These are phyloP conservation scores for Amniculicola lignicola DNA, from an alignment of 495 filamentous ascomycete genomes.

Conservation along the genomic window DNA sequence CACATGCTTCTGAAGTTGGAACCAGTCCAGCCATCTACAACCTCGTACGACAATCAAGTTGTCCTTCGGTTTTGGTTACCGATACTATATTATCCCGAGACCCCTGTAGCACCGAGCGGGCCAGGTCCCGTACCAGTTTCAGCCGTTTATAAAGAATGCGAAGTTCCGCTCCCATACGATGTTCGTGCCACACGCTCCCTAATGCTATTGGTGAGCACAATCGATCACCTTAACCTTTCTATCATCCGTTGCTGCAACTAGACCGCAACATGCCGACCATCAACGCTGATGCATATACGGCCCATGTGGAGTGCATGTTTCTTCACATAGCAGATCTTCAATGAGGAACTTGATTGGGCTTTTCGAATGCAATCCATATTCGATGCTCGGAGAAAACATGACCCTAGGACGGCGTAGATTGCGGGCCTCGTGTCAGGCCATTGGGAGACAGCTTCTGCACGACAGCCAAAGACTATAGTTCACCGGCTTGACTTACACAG, in stretches of 20 bases:
- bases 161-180: slow-evolving; percentile 1
- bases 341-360: too few species aligned
- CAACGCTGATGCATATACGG: too few species aligned
- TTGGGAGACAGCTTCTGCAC: too few species aligned
- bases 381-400: too few species aligned
- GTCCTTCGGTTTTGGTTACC: background rate
- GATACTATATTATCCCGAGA: background rate
- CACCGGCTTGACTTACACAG: too few species aligned
- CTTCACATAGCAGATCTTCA: too few species aligned
- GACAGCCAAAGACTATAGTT: too few species aligned
- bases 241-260: background rate
- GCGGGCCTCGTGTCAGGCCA: too few species aligned
- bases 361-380: too few species aligned
- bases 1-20: background rate
- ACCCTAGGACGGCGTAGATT: too few species aligned
- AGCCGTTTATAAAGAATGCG: slow-evolving; percentile 5
- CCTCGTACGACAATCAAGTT: background rate
- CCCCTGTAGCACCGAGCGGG: background rate
- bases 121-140: background rate
- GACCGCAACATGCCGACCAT: background rate
- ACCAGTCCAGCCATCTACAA: background rate
- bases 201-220: background rate
- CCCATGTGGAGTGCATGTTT: too few species aligned
- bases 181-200: background rate
- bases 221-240: background rate